These are phyloP conservation scores for Moniliophthora roreri DNA, from an alignment of 1,284 basidiomycete species.

Conservation along the genomic window DNA sequence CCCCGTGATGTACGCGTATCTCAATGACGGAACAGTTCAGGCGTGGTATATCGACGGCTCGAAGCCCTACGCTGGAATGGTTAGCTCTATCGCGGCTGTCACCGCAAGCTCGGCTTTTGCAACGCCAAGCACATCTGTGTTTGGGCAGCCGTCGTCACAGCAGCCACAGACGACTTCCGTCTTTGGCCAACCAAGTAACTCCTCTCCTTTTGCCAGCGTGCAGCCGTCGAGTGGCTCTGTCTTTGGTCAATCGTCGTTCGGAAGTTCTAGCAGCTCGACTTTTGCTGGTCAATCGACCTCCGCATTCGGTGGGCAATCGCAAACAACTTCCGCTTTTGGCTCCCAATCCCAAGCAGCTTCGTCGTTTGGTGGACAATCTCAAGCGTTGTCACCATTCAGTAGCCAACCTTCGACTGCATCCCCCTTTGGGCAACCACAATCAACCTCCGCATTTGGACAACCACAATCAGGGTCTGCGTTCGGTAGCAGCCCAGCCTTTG, in stretches of 20 bases:
- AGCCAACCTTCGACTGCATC: no score
- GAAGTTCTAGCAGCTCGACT: no score
- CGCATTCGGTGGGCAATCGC: constrained; percentile 3
- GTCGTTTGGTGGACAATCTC: constrained; percentile 8
- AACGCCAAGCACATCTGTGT: constrained; percentile 15
- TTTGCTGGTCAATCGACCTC: not conserved
- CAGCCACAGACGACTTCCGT: constrained; percentile 11
- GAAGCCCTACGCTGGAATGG: constrained; percentile 58
- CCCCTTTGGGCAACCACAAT: constrained; percentile 14
- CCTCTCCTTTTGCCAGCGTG: constrained; percentile 15
- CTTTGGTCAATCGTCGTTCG: constrained; percentile 7
- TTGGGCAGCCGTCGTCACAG: constrained; percentile 11
- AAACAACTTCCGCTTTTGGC: constrained; percentile 8
- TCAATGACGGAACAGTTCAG: constrained; percentile 78
- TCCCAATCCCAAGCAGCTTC: not conserved
- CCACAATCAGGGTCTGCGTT: constrained; percentile 7
- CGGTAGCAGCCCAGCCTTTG: constrained; percentile 21
- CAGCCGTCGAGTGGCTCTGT: not conserved
- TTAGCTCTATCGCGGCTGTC: constrained; percentile 19
- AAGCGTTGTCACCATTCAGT: constrained; percentile 1
- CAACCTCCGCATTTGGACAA: constrained; percentile 8
- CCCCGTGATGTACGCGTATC: constrained; percentile 76
- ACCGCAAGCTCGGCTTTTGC: constrained; percentile 22
- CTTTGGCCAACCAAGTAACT: constrained; percentile 25
- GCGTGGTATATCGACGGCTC: constrained; percentile 75